Evolutionary conservation across 129 eudicot genomes (phyloP), one percentile per base, ranked within the genome.

Genomic region (Deinandra increscens): DNA sequence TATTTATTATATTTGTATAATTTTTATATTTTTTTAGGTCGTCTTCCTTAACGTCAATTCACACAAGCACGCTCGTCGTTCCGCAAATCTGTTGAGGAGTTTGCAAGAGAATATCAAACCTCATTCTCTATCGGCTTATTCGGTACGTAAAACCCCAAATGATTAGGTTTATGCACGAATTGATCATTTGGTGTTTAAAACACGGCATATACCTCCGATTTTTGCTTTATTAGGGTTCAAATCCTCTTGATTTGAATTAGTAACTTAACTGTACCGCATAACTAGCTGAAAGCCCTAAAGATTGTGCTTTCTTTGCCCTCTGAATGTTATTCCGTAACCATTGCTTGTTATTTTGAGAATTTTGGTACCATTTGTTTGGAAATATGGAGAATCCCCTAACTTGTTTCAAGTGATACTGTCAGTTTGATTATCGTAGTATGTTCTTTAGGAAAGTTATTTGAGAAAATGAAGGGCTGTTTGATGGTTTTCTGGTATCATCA

Each of bases 211-310:
- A 68, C 51, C 13, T 11, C n/a, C 39, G 50, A 51, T 53, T 69
- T 38, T 51, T 54, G 50, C 74, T 53, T 69, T 1, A 19, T 69
- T 69, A 53, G 51, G 44, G 38, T 20, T 15, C 38, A 20, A 37
- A 53, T 33, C 59, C 29, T 66, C 22, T 55, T 55, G 0, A 29
- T 71, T 39, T 39, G 10, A 70, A 55, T 39, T 12, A 20, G 11
- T 68, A 20, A 19, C 64, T 55, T 22, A 41, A 22, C 69, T 48
- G 60, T 31, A 45, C 42, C 58, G 42, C 13, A 29, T 48, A 51
- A 22, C 55, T 38, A 58, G 54, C 64, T 74, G 4, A 53, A 22
- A 75, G 54, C 73, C 73, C 73, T 42, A 75, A 75, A 54, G 17
- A 19, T 54, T 55, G 46, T 54, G 61, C 54, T 66, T 64, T 45